Base-by-base conservation (phyloP, 495 filamentous ascomycete genomes). In the Diplogelasinospora grovesii region DNA sequence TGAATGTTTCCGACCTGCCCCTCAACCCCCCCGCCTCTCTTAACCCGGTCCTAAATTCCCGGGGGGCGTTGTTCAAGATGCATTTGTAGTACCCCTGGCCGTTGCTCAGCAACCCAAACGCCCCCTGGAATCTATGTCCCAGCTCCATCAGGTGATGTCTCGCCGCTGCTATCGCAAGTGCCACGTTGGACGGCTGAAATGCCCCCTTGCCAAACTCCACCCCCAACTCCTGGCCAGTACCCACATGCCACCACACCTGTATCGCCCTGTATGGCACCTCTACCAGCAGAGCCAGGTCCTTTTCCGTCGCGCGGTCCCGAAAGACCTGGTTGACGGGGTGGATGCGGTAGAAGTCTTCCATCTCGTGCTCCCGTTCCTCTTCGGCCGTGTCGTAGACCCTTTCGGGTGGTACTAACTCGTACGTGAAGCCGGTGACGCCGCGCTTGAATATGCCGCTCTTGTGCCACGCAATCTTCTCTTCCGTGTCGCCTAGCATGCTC, bases 1-100 rank as follows among this genome's bases (percentile, higher is more conserved):
- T 54, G 4, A 80, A 67, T 19, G 76, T 77, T 52, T 95, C 86
- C 52, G 85, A 89, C 16, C 89, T 74, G 3, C 89, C 89, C 2
- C 79, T 68, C 44, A 89, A 73, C 4, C 66, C 67, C 4, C 66
- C 67, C 2, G 83, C 83, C 45, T 68, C 49, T 44, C 79, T 71
- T 6, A 95, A 63, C 1, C 85, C 87, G n/a, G 57, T 64, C 23
- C 70, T 66, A 55, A 94, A 85, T 43, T 75, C 66, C 2, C 29
- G 25, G n/a, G 66, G 55, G 4, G 57, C 37, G 16, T 50, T 39
- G 6, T 28, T 36, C 39, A 60, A 18, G 31, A 8, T 20, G n/a
- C n/a, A n/a, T n/a, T n/a, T n/a, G n/a, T n/a, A n/a, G 34, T 35
- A 49, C n/a, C 34, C 32, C n/a, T n/a, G 35, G 1, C 36, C 27